Base-by-base conservation (phyloP, 192 early-diverging fungal genomes). In the Coemansia sp. region DNA sequence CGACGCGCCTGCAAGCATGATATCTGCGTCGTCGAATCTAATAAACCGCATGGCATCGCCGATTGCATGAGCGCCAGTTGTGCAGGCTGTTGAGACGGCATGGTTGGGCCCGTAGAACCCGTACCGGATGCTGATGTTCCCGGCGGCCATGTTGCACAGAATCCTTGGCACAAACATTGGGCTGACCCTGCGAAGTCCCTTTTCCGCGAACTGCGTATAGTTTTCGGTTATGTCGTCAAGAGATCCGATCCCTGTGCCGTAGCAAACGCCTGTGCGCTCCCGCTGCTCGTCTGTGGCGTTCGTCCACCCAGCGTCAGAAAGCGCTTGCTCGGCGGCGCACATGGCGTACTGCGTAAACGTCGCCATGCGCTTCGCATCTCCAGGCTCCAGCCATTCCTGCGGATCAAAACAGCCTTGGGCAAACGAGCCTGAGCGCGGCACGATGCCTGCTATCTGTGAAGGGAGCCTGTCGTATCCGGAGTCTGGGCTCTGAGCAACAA, bases 31-130 rank as follows among this genome's bases (percentile, higher is more conserved):
- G 33, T 91, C 93, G 63, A 83, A 92, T 48, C 88, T 84, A 67
- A 98, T 98, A 68, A 95, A 96, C 33, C 96, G 84, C 84, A 88
- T 88, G 0, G 96, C 96, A 63, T 98, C 96, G 23, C 95, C 96
- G 33, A 98, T 88, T 0, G 96, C 85, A 70, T 98, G 95, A 3
- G 95, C 94, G 6, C 96, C 96, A 5, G 96, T 96, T 2, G 96
- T 92, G 66, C 96, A 98, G 1, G 96, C 96, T 0, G 96, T 98
- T 3, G 93, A 91, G 0, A 88, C 92, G 22, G 93, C 85, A 70
- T 96, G 95, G 70, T 96, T 96, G 7, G 96, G 96, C 0, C 96
- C 96, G 76, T 90, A 79, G 63, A 64, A 77, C 14, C 92, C 93
- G 71, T 92, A 87, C 53, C 89, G 89, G 83, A 96, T 94, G 42